Base-by-base conservation (phyloP, 2,329 filamentous ascomycete genomes). In the Talaromyces funiculosus region DNA sequence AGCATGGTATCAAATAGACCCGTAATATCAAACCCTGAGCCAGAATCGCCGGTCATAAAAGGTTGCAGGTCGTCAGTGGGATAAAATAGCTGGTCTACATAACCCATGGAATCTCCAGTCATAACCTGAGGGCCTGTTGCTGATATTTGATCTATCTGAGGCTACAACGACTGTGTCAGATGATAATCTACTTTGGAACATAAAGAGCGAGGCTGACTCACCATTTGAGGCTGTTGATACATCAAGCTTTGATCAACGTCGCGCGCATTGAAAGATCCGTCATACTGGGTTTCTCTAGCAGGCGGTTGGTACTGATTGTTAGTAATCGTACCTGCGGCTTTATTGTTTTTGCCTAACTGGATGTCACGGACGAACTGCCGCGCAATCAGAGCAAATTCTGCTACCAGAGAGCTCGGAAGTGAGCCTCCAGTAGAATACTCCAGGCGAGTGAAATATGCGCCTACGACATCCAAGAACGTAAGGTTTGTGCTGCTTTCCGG, bases 381-480 rank as follows among this genome's bases (percentile, higher is more conserved):
- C 0, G 77, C 77, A 51, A 80, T 77, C 60, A 77, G 69, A 0
- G 74, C 69, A 60, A 79, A 77, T 42, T 78, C 73, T 2, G 73
- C 67, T 3, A 78, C 65, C 4, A 77, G 64, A 1, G 74, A 76
- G 0, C 69, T 69, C 0, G 73, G 76, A 0, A 80, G 63, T 3
- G 68, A 67, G 0, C 75, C 73, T 1, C 67, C 69, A 16, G 75
- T 76, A 9, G 71, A 71, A 56, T 67, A 61, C 8, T 79, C 78
- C 7, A 80, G 65, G 7, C 73, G 68, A 53, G 73, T 76, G 47
- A 80, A 80, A 62, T 80, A 75, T 1, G 75, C 77, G 7, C 72
- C 74, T 4, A 67, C 75, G 61, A 78, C 71, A 49, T 78, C 77
- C 9, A 80, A 67, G 0, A 78, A 67, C 2, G 72, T 68, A 1